Evolutionary conservation across 176 grass and related monocot genomes (phyloP).

Genomic region (Cymbopogon citratus): DNA sequence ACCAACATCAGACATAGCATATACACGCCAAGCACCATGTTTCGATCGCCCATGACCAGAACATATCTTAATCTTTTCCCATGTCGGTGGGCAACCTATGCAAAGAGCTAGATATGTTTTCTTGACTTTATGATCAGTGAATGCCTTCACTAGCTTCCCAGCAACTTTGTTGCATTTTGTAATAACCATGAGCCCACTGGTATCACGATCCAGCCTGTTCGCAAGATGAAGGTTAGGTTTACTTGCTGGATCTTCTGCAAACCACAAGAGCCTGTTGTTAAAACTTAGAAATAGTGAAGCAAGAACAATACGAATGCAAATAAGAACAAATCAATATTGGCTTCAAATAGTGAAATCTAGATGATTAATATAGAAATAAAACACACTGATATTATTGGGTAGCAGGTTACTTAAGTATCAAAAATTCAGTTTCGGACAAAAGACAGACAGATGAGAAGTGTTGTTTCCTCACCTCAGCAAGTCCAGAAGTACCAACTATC

Average conservation of each 20-base stretch:
- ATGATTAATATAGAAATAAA: neutral
- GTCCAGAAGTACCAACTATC: neutral
- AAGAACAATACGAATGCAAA: neutral
- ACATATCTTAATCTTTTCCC: conserved; percentile 56
- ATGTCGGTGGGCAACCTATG: conserved; percentile 37
- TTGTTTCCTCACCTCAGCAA: neutral
- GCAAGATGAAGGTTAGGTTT: conserved; percentile 67
- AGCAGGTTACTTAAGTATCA: neutral
- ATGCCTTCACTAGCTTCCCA: conserved; percentile 68
- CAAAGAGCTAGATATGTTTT: conserved; percentile 89
- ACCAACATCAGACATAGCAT: conserved; percentile 54
- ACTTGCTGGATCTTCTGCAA: conserved; percentile 31
- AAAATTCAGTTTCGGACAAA: neutral
- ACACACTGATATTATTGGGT: neutral
- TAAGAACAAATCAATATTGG: neutral
- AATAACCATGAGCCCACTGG: conserved; percentile 93
- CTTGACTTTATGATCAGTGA: conserved; percentile 71
- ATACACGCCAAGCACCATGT: conserved; percentile 76
- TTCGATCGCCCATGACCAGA: conserved; percentile 91
- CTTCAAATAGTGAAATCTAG: conserved; percentile 1
- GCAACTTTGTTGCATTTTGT: conserved; percentile 87
- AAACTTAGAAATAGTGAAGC: neutral
- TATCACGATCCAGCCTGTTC: conserved; percentile 83
- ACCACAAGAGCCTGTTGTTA: neutral
- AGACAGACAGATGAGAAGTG: neutral